Base-by-base conservation (phyloP, 169 alveolate genomes). In the Plasmodium vinckei region DNA sequence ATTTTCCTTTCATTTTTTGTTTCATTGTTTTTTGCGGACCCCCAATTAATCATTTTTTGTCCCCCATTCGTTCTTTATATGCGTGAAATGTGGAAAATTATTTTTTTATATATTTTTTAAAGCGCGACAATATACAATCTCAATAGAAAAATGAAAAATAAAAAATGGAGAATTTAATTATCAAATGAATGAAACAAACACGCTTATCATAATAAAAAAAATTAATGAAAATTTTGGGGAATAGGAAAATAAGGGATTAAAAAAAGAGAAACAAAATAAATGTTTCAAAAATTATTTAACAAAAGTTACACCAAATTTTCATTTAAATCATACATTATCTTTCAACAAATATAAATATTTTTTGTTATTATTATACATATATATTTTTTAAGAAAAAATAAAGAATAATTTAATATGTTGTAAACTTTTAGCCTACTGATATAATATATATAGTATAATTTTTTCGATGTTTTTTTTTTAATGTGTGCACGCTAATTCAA, bases 11-110 rank as follows among this genome's bases (percentile, higher is more conserved):
- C 88, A 64, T 77, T 39, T 77, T 57, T 64, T 59, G 46, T 77
- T 51, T 77, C 88, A 77, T 6, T 51, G 17, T 39, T 51, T 25
- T 77, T 53, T 49, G 44, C 13, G 25, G 75, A 15, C 53, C 65
- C 79, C 25, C 63, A 77, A 64, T 77, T 63, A 33, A 77, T 63
- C 88, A 77, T 77, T 57, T 63, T 77, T 64, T 13, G 27, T 64
- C 21, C 70, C 49, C 75, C 88, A 77, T 61, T 57, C 75, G 68
- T 77, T 51, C 70, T 65, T 51, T 15, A 12, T 51, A 33, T 33
- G 7, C 42, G 42, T 33, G 42, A 33, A 33, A 33, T 33, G 42
- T 33, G 5, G 42, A 7, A 33, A 33, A 33, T 33, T 27, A 27
- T 27, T 27, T 33, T 33, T 33, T 33, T 33, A 3, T 33, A 3